A percentile compares a stretch with the other conserved stretches of the same genome.
Conservation (phyloP, 176 grass and related monocot genomes). For the Phragmites australis region DNA sequence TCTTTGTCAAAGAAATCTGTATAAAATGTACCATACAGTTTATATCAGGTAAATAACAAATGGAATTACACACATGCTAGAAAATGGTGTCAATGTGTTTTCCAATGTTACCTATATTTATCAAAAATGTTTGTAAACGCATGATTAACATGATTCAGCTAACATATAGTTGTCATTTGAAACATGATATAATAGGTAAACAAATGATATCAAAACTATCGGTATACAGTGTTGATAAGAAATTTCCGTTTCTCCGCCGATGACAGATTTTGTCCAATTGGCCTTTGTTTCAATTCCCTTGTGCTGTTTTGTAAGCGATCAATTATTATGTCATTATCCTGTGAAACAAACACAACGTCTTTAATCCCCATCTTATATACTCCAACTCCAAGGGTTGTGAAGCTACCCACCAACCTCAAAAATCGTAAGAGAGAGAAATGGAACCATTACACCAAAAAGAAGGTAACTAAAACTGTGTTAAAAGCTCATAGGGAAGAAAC, state of each 20-base stretch:
- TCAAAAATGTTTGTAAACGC: neutral
- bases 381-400: conserved; percentile 8
- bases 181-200: neutral
- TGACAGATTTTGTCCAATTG: conserved; percentile 54
- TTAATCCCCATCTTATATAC: neutral
- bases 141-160: neutral
- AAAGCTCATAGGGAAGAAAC: neutral
- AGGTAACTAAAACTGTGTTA: neutral
- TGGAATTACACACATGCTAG: neutral
- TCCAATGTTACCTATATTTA: neutral
- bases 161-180: neutral
- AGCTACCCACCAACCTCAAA: neutral
- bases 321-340: conserved; percentile 33
- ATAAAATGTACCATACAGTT: neutral
- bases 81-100: neutral
- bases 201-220: neutral
- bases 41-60: neutral
- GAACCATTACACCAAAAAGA: neutral
- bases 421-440: neutral
- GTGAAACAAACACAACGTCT: conserved; percentile 1
- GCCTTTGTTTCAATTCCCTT: conserved; percentile 39
- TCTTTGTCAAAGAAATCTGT: neutral
- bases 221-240: conserved; percentile 63
- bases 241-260: conserved; percentile 73
- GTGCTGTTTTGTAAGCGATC: conserved; percentile 46